phyloP scores from a whole-genome alignment of 2,329 filamentous ascomycete genomes.

The Aspergillus sojae region DNA sequence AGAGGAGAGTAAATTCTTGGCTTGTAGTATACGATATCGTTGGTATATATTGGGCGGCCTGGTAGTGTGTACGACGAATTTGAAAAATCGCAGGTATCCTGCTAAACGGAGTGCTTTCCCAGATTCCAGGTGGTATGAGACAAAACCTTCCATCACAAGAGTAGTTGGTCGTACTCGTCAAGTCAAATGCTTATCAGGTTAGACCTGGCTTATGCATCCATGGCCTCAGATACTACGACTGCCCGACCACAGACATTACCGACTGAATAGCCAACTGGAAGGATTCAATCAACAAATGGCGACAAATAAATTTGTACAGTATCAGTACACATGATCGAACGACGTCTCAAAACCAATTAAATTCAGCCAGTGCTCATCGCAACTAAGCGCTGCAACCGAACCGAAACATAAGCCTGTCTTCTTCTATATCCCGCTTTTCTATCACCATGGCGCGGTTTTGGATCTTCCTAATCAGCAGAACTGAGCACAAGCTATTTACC shows the following conservation, averaged over 20 bases:
- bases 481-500: conserved; percentile 34
- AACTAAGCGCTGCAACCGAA: conserved; percentile 15
- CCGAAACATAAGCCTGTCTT: conserved; percentile 24
- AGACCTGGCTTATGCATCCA: background rate
- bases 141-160: background rate
- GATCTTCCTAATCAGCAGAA: conserved; percentile 26
- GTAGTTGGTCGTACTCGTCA: background rate
- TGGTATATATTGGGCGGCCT: background rate
- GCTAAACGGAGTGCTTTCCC: background rate
- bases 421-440: conserved; percentile 23
- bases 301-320: conserved; percentile 46
- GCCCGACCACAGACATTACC: background rate
- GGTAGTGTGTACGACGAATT: background rate
- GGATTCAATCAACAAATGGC: conserved; percentile 22
- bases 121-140: too few relatives aligned
- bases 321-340: conserved; percentile 40
- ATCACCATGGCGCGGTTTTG: conserved; percentile 18
- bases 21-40: background rate
- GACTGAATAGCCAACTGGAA: background rate
- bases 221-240: background rate
- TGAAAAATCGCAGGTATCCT: background rate
- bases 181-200: background rate
- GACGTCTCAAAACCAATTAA: conserved; percentile 27
- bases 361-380: conserved; percentile 27
- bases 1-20: background rate